These are phyloP conservation scores for Erigeron philadelphicus DNA, from an alignment of 140 eudicot genomes.

Conservation along the genomic window DNA sequence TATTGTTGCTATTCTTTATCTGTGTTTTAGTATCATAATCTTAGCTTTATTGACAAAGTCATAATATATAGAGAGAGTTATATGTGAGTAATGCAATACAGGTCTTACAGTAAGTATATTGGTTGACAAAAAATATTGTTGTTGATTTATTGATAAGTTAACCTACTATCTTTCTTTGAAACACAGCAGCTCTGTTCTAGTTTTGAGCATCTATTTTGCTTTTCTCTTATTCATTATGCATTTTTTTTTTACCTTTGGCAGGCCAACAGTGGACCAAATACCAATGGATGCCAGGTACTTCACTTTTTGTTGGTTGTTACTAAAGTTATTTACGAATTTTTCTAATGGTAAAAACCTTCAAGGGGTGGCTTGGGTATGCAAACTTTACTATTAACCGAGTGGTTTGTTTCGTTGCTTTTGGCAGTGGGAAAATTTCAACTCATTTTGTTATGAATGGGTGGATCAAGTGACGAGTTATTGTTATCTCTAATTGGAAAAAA, in stretches of 20 bases:
- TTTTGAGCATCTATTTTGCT: conserved; percentile 2
- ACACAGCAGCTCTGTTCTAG: conserved; percentile 4
- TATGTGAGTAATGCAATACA: conserved; percentile 6
- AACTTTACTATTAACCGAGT: background rate
- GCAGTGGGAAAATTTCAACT: background rate
- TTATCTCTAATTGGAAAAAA: no score
- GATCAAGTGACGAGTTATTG: no score
- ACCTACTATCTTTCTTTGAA: background rate
- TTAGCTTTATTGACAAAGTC: background rate
- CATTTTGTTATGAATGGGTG: no score
- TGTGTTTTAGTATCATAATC: background rate
- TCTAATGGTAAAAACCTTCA: background rate
- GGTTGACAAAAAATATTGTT: background rate
- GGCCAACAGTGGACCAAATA: conserved; percentile 95
- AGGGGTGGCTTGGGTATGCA: background rate
- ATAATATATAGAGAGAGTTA: background rate
- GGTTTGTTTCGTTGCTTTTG: background rate
- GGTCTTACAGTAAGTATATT: background rate
- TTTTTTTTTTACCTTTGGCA: conserved; percentile 35
- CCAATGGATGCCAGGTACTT: conserved; percentile 90
- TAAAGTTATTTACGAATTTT: background rate
- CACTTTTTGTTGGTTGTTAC: conserved; percentile 10
- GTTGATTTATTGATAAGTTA: background rate
- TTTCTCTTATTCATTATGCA: conserved; percentile 3
- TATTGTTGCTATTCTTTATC: background rate